Evolutionary conservation across 164 flowering plant species (phyloP), one percentile per base, ranked within the genome.

Genomic region (Nymphaea colorata): DNA sequence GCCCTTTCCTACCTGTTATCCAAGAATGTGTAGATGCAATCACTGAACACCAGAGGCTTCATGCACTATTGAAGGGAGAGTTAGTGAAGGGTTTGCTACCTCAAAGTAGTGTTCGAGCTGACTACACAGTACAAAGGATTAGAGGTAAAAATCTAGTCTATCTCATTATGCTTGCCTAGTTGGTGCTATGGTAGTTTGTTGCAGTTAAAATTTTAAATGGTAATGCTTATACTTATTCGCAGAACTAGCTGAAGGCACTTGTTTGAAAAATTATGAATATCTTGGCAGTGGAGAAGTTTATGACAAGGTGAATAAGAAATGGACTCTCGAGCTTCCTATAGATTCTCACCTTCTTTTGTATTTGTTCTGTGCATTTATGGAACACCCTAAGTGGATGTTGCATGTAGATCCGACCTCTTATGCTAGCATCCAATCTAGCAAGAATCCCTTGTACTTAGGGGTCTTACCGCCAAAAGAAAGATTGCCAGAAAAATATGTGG

Each of bases 241-340:
- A 93, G 98, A 89, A 73, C 95, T 93, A 67, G 87, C 95, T 47
- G 96, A 87, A 80, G 98, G 98, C 73, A 91, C 96, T 61, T 93
- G 98, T 74, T 65, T 91, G 79, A 93, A 86, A 85, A 93, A 91
- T 79, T 93, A 82, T 74, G 96, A 91, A 71, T 88, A 88, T 75
- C 83, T 83, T 59, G 87, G 89, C 73, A 87, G 72, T 68, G 94
- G 85, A 3, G 97, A 88, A 73, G 93, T 84, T 67, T 85, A 88
- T 77, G 96, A 89, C 72, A 90, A 86, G 80, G 82, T 75, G 69
- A 87, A 85, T 73, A 93, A 87, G 73, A 89, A 88, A 74, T 91
- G 96, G 93, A 82, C 83, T 60, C 82, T 81, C 67, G 97, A 91
- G 78, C 88, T 89, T 77, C 98, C 97, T 5, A 83, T 87, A 64